These are phyloP conservation scores for Claviceps quebecensis DNA, from an alignment of 2,329 filamentous ascomycete species.

Conservation along the genomic window DNA sequence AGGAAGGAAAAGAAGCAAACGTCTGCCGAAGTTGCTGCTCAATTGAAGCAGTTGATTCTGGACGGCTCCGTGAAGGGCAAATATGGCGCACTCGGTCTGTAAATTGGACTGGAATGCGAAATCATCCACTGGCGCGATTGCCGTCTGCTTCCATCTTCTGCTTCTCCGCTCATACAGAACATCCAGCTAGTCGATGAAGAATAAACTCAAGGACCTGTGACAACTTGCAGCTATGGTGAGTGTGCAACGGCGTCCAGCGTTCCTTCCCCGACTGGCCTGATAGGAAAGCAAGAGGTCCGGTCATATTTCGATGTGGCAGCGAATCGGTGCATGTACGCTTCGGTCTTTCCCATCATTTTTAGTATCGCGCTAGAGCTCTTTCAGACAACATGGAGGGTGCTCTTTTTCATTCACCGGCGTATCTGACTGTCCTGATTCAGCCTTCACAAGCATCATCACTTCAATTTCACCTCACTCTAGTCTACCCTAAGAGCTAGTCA, in stretches of 20 bases:
- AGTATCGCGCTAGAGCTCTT: not conserved
- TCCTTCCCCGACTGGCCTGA: not conserved
- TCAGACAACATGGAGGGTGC: not conserved
- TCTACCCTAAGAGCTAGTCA: not conserved
- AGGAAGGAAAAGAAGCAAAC: conserved; percentile 2
- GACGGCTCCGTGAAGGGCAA: conserved; percentile 17
- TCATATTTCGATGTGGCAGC: not conserved
- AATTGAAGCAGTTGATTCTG: conserved; percentile 15
- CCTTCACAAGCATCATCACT: not conserved
- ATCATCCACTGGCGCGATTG: not conserved
- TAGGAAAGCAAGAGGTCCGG: not conserved
- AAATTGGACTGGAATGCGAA: conserved; percentile 6
- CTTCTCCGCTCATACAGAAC: not conserved
- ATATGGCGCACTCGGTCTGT: conserved; percentile 22
- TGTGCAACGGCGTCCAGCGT: not conserved
- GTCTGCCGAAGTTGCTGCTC: conserved; percentile 3
- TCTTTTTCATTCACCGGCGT: not conserved
- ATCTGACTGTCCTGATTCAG: not conserved
- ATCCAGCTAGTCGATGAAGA: not conserved
- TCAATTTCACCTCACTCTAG: not conserved
- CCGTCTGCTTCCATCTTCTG: not conserved
- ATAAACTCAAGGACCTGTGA: not conserved
- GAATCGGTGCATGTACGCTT: not conserved
- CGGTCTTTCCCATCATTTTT: not conserved
- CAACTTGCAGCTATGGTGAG: not conserved